Conservation (phyloP, 2,329 filamentous ascomycete species). For the Daldinia eschscholtzii region DNA sequence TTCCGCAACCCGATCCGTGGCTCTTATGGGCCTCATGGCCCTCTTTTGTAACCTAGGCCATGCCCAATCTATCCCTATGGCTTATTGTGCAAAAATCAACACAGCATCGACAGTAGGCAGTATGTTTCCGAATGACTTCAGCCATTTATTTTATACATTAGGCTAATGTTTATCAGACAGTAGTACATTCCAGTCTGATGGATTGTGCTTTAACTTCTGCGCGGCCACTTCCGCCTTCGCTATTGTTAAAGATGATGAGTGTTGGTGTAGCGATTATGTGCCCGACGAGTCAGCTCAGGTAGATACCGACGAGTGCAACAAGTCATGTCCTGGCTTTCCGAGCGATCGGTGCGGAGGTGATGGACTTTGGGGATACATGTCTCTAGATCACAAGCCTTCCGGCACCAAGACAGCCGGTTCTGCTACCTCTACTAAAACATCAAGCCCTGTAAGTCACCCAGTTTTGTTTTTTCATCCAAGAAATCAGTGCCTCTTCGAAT, state of each 20-base stretch:
- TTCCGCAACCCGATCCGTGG: constrained; percentile 38
- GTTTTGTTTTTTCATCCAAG: constrained; percentile 35
- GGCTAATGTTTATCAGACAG: constrained; percentile 57
- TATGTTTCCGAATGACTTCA: constrained; percentile 51
- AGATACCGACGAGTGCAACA: constrained; percentile 63
- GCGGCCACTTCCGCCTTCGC: constrained; percentile 71
- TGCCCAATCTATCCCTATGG: constrained; percentile 52
- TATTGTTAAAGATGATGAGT: constrained; percentile 72
- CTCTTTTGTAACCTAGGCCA: constrained; percentile 40
- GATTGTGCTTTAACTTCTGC: constrained; percentile 74
- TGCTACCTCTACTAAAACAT: constrained; percentile 40
- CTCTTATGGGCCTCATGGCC: constrained; percentile 44
- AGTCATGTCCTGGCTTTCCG: constrained; percentile 76
- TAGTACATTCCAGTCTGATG: constrained; percentile 75
- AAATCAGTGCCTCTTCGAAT: constrained; percentile 39
- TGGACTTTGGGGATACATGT: constrained; percentile 74
- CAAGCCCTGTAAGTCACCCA: constrained; percentile 50
- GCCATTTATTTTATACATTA: constrained; percentile 18
- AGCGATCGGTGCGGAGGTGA: constrained; percentile 74
- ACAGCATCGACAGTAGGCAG: constrained; percentile 58
- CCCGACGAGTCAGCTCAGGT: constrained; percentile 63
- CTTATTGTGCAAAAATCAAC: constrained; percentile 63
- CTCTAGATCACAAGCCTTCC: constrained; percentile 64
- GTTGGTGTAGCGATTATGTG: constrained; percentile 81
- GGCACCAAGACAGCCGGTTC: constrained; percentile 63